These are phyloP conservation scores for Phyllosticta paracitricarpa DNA, from an alignment of 2,329 filamentous ascomycete genomes.

Conservation along the genomic window DNA sequence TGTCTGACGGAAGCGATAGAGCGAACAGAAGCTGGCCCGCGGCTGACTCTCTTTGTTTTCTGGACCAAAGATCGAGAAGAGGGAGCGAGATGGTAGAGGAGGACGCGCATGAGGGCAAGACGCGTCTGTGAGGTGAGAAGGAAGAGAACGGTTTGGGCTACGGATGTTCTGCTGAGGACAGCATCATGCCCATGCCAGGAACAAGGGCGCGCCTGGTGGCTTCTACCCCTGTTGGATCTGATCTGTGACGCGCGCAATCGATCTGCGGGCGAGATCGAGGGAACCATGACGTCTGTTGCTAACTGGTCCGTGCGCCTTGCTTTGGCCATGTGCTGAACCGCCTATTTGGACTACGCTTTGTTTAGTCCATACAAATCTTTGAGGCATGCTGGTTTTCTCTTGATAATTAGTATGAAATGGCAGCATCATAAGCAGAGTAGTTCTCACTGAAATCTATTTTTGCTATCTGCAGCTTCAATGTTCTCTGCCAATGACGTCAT, in stretches of 20 bases:
- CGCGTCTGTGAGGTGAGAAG: neutral
- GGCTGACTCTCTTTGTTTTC: neutral
- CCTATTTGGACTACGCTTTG: neutral
- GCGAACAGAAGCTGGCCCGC: neutral
- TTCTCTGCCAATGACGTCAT: too few relatives aligned
- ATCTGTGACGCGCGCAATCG: constrained; percentile 1
- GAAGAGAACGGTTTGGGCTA: neutral
- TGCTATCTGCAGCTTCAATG: too few relatives aligned
- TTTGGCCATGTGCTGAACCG: neutral
- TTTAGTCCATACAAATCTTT: too few relatives aligned
- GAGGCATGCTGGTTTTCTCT: too few relatives aligned
- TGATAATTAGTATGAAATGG: too few relatives aligned
- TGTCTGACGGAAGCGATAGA: neutral
- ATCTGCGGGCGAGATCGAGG: constrained; percentile 8
- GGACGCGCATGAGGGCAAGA: neutral
- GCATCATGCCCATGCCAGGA: neutral
- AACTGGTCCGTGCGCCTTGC: neutral
- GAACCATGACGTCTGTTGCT: constrained; percentile 2
- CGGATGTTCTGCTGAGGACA: neutral
- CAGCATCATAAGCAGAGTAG: too few relatives aligned
- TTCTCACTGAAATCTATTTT: too few relatives aligned
- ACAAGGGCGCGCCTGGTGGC: constrained; percentile 2
- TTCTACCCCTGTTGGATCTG: neutral
- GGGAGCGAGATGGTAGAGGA: neutral
- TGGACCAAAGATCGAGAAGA: neutral